Percentiles rank a stretch among this genome's conserved stretches.
These are phyloP conservation scores for Arachis stenosperma DNA, from an alignment of 306 rosid species.

Conservation along the genomic window DNA sequence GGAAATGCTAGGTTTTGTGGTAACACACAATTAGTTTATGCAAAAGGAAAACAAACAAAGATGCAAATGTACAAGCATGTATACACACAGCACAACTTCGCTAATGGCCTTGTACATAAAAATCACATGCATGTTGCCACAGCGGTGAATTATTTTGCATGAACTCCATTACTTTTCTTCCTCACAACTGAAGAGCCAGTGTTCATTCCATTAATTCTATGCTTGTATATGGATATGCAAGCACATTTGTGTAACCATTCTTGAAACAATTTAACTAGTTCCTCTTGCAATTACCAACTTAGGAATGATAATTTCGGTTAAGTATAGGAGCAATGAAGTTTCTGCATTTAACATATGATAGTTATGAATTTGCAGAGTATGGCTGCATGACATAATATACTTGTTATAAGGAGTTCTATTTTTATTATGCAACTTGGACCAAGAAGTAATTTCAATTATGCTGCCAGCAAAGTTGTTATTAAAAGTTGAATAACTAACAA, in stretches of 20 bases:
- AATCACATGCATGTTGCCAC: no score
- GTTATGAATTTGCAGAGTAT: slow-evolving; percentile 25
- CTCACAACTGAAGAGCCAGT: no score
- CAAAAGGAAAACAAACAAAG: no score
- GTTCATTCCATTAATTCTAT: no score
- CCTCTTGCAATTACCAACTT: slow-evolving; percentile 13
- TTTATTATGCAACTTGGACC: slow-evolving; percentile 14
- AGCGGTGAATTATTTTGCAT: no score
- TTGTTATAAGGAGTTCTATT: slow-evolving; percentile 8
- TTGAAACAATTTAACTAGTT: slow-evolving; percentile 8
- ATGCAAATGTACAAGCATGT: no score
- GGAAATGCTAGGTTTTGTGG: no score
- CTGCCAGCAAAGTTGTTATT: background rate
- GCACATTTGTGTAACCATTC: background rate
- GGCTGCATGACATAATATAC: slow-evolving; percentile 5
- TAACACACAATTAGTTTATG: no score
- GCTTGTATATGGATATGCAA: background rate
- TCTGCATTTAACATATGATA: slow-evolving; percentile 15
- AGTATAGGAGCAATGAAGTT: slow-evolving; percentile 7
- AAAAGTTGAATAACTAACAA: slow-evolving; percentile 4
- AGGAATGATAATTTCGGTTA: slow-evolving; percentile 31
- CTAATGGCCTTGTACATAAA: no score
- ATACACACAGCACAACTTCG: no score
- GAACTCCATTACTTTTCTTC: no score
- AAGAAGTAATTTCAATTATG: slow-evolving; percentile 15